Conservation (phyloP, 2,329 filamentous ascomycete species). For the Paraphaeosphaeria sporulosa region DNA sequence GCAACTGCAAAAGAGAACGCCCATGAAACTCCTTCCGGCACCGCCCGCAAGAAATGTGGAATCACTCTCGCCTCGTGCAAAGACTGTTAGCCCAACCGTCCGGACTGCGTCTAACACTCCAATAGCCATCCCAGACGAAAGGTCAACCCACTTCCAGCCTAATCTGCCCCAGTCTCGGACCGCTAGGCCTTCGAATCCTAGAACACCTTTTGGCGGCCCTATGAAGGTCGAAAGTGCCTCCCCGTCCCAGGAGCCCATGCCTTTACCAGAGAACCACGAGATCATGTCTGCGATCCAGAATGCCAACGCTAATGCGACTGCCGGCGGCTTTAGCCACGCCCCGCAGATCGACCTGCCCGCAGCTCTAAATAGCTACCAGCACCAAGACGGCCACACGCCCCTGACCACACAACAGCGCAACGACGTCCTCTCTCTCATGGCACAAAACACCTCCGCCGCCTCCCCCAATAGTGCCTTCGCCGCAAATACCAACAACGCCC, state of each 20-base stretch:
- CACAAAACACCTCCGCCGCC: constrained; percentile 54
- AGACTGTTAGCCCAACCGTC: constrained; percentile 40
- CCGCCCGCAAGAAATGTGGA: constrained; percentile 35
- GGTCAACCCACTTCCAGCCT: constrained; percentile 34
- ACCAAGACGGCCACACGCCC: constrained; percentile 54
- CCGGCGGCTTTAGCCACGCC: constrained; percentile 35
- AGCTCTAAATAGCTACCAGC: constrained; percentile 57
- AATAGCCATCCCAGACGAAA: constrained; percentile 28
- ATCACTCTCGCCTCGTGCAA: constrained; percentile 34
- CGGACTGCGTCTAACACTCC: constrained; percentile 37
- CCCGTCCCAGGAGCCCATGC: constrained; percentile 44
- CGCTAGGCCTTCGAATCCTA: constrained; percentile 17
- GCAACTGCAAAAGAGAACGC: constrained; percentile 48
- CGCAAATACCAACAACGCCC: constrained; percentile 61
- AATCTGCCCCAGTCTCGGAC: constrained; percentile 26
- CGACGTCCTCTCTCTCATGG: constrained; percentile 58
- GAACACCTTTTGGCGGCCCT: constrained; percentile 29
- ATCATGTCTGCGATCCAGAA: constrained; percentile 60
- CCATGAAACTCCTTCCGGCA: constrained; percentile 47
- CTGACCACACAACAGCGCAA: constrained; percentile 58
- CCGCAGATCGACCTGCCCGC: constrained; percentile 56
- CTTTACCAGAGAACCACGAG: constrained; percentile 53
- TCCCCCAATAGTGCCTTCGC: constrained; percentile 31
- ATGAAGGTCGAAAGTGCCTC: constrained; percentile 51
- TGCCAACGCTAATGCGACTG: constrained; percentile 50